A percentile compares a stretch with the other conserved stretches of the same genome.
phyloP scores from a whole-genome alignment of 805 yeast species.

The Jamesozyma piceae region DNA sequence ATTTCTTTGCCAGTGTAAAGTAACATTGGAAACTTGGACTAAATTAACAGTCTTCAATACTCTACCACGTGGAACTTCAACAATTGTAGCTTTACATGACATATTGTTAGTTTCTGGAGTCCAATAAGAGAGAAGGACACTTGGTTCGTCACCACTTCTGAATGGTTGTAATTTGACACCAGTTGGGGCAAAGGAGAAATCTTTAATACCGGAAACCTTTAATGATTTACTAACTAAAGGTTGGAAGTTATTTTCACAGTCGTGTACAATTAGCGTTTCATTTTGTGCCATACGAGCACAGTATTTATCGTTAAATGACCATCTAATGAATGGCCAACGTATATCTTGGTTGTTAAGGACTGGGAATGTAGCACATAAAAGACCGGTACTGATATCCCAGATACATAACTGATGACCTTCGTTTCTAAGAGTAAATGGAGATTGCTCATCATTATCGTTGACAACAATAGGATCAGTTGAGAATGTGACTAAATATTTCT shows the following conservation, averaged over 20 bases:
- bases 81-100: conserved; percentile 86
- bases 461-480: conserved; percentile 74
- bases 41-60: conserved; percentile 84
- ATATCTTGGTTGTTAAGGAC: conserved; percentile 59
- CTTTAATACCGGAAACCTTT: conserved; percentile 75
- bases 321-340: conserved; percentile 94
- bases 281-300: conserved; percentile 90
- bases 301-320: conserved; percentile 88
- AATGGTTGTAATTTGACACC: conserved; percentile 58
- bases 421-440: conserved; percentile 78
- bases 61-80: conserved; percentile 77
- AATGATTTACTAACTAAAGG: conserved; percentile 79
- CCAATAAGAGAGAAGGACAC: conserved; percentile 82
- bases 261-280: conserved; percentile 85
- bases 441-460: conserved; percentile 51
- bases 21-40: conserved; percentile 88
- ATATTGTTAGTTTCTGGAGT: conserved; percentile 90
- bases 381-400: conserved; percentile 82
- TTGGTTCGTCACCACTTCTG: conserved; percentile 43
- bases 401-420: conserved; percentile 90
- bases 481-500: conserved; percentile 79
- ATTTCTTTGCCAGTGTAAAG: conserved; percentile 88
- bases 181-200: conserved; percentile 92
- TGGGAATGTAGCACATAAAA: conserved; percentile 84
- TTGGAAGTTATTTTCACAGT: conserved; percentile 60